Percentiles rank a stretch among this genome's conserved stretches.
phyloP scores from a whole-genome alignment of 1,139 yeast genomes.

The Candida albicans region DNA sequence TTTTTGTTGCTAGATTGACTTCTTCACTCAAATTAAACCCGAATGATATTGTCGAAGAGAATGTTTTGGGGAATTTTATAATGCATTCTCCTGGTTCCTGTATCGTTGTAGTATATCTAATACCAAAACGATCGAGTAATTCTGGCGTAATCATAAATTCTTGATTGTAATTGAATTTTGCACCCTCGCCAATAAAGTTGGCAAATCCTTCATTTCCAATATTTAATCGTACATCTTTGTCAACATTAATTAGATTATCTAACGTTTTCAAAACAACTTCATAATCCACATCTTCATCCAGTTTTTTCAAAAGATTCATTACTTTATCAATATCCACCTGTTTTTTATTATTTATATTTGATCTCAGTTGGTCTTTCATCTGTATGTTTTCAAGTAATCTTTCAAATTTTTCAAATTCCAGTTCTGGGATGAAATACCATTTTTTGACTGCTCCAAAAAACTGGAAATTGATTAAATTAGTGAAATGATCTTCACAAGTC shows the following conservation, averaged over 20 bases:
- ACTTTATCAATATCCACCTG: slow-evolving; percentile 17
- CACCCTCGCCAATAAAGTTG: slow-evolving; percentile 18
- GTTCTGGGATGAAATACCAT: slow-evolving; percentile 84
- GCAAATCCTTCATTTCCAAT: slow-evolving; percentile 29
- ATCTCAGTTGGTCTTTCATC: slow-evolving; percentile 15
- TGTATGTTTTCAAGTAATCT: slow-evolving; percentile 27
- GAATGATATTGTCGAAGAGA: slow-evolving; percentile 48
- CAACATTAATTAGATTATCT: slow-evolving; percentile 31
- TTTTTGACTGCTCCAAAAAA: slow-evolving; percentile 68
- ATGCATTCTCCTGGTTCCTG: slow-evolving; percentile 65
- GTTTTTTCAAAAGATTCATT: slow-evolving; percentile 15
- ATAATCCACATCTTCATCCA: slow-evolving; percentile 22
- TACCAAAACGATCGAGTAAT: slow-evolving; percentile 45
- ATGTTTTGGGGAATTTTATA: slow-evolving; percentile 56
- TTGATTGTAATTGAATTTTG: slow-evolving; percentile 25
- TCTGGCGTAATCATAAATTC: slow-evolving; percentile 52
- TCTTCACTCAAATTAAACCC: slow-evolving; percentile 59
- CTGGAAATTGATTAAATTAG: slow-evolving; percentile 65
- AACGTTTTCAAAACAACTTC: slow-evolving; percentile 30
- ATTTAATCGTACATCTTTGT: slow-evolving; percentile 23
- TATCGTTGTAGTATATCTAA: slow-evolving; percentile 43
- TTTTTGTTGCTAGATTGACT: slow-evolving; percentile 54
- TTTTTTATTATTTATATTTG: slow-evolving; percentile 24
- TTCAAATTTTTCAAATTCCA: slow-evolving; percentile 64
- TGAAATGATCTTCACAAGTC: slow-evolving; percentile 74